Percentiles rank a stretch among this genome's conserved stretches.
Conservation (phyloP, 2,329 filamentous ascomycete genomes). For the Fusarium protoensiforme region DNA sequence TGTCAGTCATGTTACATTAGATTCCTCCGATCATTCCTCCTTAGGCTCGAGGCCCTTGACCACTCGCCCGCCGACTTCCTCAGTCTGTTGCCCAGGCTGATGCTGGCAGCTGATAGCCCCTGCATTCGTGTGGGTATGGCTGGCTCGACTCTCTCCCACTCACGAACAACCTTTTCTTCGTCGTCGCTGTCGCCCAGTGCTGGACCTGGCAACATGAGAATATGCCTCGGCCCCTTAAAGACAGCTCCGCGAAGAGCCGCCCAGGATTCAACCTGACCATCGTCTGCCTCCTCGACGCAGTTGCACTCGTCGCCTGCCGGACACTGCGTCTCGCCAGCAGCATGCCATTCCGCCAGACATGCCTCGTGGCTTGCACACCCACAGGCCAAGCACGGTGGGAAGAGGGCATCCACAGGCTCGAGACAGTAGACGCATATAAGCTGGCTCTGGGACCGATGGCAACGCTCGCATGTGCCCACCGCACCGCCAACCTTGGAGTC, state of each 20-base stretch:
- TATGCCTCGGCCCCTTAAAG: conserved; percentile 45
- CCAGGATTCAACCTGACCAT: conserved; percentile 71
- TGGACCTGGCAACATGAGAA: conserved; percentile 44
- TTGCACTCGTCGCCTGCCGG: conserved; percentile 74
- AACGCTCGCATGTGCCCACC: conserved; percentile 62
- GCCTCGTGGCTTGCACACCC: conserved; percentile 70
- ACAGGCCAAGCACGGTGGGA: conserved; percentile 70
- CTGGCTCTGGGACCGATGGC: conserved; percentile 66
- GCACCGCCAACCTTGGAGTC: conserved; percentile 57
- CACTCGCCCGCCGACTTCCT: conserved; percentile 60
- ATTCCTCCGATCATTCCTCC: conserved; percentile 45
- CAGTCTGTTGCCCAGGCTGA: conserved; percentile 61
- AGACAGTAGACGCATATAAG: conserved; percentile 72
- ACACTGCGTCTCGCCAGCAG: conserved; percentile 65
- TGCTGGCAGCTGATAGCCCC: conserved; percentile 50
- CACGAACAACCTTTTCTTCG: conserved; percentile 38
- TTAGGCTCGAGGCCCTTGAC: conserved; percentile 57
- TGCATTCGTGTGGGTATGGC: conserved; percentile 37
- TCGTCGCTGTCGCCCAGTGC: conserved; percentile 45
- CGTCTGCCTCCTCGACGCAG: conserved; percentile 67
- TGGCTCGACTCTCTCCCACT: conserved; percentile 44
- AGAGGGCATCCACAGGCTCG: conserved; percentile 69
- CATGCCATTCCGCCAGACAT: conserved; percentile 70
- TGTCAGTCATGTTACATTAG: conserved; percentile 12
- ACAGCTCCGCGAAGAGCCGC: conserved; percentile 57